Percentiles rank a stretch among this genome's conserved stretches.
Evolutionary conservation across 2,329 filamentous ascomycete genomes (phyloP).

Genomic region (Ceratocystis alfenasii): DNA sequence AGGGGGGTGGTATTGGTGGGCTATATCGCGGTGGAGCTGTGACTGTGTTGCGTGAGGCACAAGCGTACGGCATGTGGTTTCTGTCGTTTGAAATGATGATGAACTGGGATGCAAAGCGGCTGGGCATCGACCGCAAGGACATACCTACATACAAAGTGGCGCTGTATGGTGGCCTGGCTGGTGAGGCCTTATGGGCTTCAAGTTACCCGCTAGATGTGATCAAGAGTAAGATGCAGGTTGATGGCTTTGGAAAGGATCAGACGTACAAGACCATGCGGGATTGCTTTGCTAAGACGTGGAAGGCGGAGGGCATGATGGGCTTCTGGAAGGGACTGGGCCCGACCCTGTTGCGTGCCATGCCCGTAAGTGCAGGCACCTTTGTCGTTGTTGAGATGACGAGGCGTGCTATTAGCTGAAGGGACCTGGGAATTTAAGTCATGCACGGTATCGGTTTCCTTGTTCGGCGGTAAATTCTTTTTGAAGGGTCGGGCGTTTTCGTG

Average conservation of each 20-base stretch:
- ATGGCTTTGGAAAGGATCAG: slow-evolving; percentile 65
- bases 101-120: slow-evolving; percentile 74
- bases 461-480: neutral
- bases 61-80: slow-evolving; percentile 95
- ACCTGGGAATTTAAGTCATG: neutral
- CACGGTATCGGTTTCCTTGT: neutral
- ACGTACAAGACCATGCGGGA: slow-evolving; percentile 74
- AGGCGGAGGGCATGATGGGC: slow-evolving; percentile 61
- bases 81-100: slow-evolving; percentile 91
- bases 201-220: slow-evolving; percentile 95
- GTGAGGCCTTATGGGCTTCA: slow-evolving; percentile 82
- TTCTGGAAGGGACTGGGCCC: slow-evolving; percentile 95
- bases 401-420: slow-evolving; percentile 42
- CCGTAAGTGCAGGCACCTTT: slow-evolving; percentile 95
- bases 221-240: slow-evolving; percentile 99
- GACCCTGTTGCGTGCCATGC: slow-evolving; percentile 88
- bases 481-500: neutral
- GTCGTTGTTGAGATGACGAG: slow-evolving; percentile 62
- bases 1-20: slow-evolving; percentile 55
- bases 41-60: slow-evolving; percentile 76
- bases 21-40: slow-evolving; percentile 82
- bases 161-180: slow-evolving; percentile 81
- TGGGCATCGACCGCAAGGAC: slow-evolving; percentile 60
- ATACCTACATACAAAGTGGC: slow-evolving; percentile 79
- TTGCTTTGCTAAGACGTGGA: slow-evolving; percentile 75